Evolutionary conservation across 148 eudicot species (phyloP).

Genomic region (Drosera capensis): DNA sequence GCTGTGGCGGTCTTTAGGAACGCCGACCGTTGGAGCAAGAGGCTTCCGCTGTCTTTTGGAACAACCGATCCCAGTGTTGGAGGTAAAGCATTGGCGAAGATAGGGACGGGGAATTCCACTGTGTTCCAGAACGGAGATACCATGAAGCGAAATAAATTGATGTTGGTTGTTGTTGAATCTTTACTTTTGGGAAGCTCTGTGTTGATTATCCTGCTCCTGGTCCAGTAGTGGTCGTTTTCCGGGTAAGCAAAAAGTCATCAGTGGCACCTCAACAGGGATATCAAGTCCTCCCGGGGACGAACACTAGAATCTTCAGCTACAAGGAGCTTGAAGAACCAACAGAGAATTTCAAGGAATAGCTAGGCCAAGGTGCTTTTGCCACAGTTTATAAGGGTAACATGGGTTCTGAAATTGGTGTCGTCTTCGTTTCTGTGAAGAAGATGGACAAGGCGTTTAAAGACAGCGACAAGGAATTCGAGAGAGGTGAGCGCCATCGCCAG

Average conservation of each 20-base stretch:
- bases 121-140: neutral
- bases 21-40: constrained; percentile 18
- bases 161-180: neutral
- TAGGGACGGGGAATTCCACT: neutral
- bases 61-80: neutral
- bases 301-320: neutral
- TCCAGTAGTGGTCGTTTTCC: neutral
- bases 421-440: neutral
- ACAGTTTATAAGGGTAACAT: neutral
- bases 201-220: neutral
- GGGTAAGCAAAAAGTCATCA: neutral
- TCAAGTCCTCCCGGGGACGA: neutral
- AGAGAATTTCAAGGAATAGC: neutral
- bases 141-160: neutral
- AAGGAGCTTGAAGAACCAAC: neutral
- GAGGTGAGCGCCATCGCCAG: constrained; percentile 28
- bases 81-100: neutral
- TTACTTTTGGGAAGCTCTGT: neutral
- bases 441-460: neutral
- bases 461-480: constrained; percentile 27
- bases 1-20: constrained; percentile 11
- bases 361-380: neutral
- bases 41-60: constrained; percentile 16
- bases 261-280: neutral
- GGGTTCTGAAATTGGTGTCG: neutral